These are phyloP conservation scores for Lolium rigidum DNA, from an alignment of 176 grass and related monocot species.

Conservation along the genomic window DNA sequence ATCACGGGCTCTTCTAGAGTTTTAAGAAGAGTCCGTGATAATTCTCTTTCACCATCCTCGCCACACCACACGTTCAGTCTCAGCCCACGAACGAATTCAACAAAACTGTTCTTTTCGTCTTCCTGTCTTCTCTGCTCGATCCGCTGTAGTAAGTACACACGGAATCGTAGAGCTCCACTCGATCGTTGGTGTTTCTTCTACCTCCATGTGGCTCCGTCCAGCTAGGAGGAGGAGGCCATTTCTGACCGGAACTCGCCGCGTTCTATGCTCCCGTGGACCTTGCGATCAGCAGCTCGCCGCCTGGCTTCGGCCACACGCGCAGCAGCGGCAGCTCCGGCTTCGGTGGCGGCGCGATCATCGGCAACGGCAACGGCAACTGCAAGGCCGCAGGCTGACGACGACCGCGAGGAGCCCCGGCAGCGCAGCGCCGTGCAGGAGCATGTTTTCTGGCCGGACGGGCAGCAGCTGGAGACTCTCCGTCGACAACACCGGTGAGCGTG, in stretches of 20 bases:
- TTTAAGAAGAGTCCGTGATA: neutral
- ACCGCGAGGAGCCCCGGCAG: neutral
- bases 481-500: conserved; percentile 34
- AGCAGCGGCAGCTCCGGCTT: conserved; percentile 1
- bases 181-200: neutral
- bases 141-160: neutral
- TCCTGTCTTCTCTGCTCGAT: neutral
- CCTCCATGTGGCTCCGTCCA: neutral
- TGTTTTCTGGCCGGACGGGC: neutral
- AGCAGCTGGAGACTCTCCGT: neutral
- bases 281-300: conserved; percentile 44
- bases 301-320: conserved; percentile 40
- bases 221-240: neutral
- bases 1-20: neutral
- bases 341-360: neutral
- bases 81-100: neutral
- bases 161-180: neutral
- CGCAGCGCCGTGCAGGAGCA: neutral
- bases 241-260: neutral
- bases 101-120: conserved; percentile 17
- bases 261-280: conserved; percentile 44
- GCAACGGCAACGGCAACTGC: neutral
- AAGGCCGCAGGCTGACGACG: neutral
- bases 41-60: neutral
- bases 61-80: neutral